Evolutionary conservation across 768 basidiomycete species (phyloP).

Genomic region (Amanita exitialis): DNA sequence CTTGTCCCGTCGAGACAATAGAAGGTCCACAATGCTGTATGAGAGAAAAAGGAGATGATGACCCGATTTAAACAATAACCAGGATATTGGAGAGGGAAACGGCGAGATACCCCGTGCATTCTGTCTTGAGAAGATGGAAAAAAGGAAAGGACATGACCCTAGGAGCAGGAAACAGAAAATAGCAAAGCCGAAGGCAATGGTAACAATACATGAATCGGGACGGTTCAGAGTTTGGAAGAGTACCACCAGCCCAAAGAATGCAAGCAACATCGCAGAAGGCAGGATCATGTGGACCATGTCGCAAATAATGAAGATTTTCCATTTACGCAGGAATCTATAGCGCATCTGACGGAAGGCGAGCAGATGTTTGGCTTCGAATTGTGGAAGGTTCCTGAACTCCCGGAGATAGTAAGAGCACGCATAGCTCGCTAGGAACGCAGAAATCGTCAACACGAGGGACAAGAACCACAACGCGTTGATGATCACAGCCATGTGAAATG

Average conservation of each 20-base stretch:
- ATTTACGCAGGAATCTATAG: not conserved
- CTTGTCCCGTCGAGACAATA: not conserved
- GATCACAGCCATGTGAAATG: not conserved
- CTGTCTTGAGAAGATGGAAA: not conserved
- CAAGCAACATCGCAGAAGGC: not conserved
- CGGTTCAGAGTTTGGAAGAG: not conserved
- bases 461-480: not conserved
- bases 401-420: not conserved
- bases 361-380: constrained; percentile 7
- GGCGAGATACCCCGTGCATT: not conserved
- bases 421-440: not conserved
- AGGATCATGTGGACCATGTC: not conserved
- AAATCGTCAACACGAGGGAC: not conserved
- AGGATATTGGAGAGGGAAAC: not conserved
- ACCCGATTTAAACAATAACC: not conserved
- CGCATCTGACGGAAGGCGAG: constrained; percentile 2
- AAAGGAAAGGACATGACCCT: not conserved
- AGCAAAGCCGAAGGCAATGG: not conserved
- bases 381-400: not conserved
- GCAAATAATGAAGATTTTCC: not conserved
- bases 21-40: not conserved
- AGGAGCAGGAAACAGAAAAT: not conserved
- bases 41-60: not conserved
- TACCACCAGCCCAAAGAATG: not conserved
- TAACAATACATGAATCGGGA: not conserved